These are phyloP conservation scores for Suaeda aralocaspica DNA, from an alignment of 148 eudicot genomes.

Conservation along the genomic window DNA sequence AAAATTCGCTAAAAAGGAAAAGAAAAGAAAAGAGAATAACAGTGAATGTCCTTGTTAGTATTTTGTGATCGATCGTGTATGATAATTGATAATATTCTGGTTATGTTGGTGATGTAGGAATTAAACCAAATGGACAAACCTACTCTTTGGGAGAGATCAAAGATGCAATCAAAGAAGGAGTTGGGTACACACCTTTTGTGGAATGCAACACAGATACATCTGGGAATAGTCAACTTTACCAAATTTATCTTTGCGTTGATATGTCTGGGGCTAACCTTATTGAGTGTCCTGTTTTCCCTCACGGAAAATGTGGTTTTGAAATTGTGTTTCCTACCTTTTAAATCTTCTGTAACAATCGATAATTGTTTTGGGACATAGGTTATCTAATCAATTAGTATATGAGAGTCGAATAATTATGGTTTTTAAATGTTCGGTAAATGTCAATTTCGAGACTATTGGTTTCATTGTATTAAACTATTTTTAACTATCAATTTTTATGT, in stretches of 20 bases:
- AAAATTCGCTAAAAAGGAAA: no score
- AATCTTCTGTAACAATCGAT: not conserved
- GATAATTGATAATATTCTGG: not conserved
- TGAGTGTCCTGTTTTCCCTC: constrained; percentile 49
- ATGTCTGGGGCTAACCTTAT: constrained; percentile 30
- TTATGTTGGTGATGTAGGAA: constrained; percentile 30
- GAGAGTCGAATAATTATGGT: no score
- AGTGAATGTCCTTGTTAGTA: no score
- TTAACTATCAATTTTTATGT: no score
- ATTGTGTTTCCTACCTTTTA: constrained; percentile 36
- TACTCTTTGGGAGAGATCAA: constrained; percentile 37
- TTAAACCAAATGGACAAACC: constrained; percentile 38
- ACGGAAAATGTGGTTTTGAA: constrained; percentile 39
- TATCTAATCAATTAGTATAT: no score
- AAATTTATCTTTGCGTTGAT: constrained; percentile 55
- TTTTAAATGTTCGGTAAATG: no score
- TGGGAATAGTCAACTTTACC: constrained; percentile 47
- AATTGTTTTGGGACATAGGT: no score
- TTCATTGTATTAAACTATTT: no score
- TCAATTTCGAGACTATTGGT: no score
- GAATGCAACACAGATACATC: constrained; percentile 49
- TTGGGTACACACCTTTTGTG: constrained; percentile 39
- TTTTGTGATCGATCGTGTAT: no score
- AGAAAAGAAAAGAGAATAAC: no score
- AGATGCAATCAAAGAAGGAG: constrained; percentile 35